A percentile compares a stretch with the other conserved stretches of the same genome.
These are phyloP conservation scores for Calonectria pauciramosa DNA, from an alignment of 2,329 filamentous ascomycete species.

Conservation along the genomic window DNA sequence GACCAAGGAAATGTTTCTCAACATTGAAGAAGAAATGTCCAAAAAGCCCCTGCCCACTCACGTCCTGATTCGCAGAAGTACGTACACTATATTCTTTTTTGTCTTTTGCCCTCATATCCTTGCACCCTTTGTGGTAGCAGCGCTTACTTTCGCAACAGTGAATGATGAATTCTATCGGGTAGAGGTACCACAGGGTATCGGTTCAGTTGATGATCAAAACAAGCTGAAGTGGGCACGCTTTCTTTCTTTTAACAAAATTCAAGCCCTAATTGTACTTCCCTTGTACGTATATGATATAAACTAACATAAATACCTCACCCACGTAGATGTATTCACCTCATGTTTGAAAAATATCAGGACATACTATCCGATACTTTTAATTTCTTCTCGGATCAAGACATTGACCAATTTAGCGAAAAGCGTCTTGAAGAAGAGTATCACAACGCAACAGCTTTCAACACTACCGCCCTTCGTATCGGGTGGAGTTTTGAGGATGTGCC, in stretches of 20 bases:
- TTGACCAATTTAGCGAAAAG: neutral
- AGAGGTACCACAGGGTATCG: neutral
- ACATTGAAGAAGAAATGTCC: conserved; percentile 12
- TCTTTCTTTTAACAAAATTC: neutral
- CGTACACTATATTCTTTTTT: neutral
- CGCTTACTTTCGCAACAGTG: neutral
- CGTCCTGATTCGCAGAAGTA: neutral
- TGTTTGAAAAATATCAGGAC: neutral
- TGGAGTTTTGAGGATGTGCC: neutral
- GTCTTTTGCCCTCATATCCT: neutral
- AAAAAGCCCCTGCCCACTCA: neutral
- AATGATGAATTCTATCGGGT: neutral
- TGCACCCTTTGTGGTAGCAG: neutral
- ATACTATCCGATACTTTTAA: neutral
- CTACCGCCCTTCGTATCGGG: neutral
- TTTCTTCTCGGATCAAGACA: neutral
- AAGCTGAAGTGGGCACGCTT: neutral
- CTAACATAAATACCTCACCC: neutral
- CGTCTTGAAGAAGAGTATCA: neutral
- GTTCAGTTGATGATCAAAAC: neutral
- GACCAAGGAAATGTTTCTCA: conserved; percentile 21
- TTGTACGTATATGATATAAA: neutral
- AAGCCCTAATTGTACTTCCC: neutral
- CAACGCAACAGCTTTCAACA: neutral
- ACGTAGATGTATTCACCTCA: neutral